Evolutionary conservation across 257 asterid genomes (phyloP).

Genomic region (Solanum chilense): DNA sequence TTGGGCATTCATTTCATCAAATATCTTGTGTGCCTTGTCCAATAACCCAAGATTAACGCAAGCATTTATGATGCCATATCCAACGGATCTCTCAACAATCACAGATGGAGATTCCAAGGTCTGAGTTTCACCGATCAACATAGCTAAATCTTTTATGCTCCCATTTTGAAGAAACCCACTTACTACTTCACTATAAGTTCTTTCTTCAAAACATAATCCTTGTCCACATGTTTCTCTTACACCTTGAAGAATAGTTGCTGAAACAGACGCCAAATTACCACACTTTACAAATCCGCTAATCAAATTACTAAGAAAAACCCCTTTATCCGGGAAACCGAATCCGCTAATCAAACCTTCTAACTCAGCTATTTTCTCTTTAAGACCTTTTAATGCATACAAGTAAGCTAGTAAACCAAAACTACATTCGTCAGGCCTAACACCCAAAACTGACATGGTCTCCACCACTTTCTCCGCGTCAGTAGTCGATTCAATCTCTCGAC

Average conservation of each 20-base stretch:
- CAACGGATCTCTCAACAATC: constrained; percentile 47
- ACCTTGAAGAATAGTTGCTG: constrained; percentile 34
- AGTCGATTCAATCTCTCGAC: constrained; percentile 57
- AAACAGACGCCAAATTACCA: constrained; percentile 45
- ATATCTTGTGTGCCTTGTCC: constrained; percentile 68
- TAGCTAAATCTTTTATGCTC: constrained; percentile 44
- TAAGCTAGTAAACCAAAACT: constrained; percentile 73
- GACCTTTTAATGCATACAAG: constrained; percentile 74
- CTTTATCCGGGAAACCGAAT: constrained; percentile 40
- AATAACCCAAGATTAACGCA: constrained; percentile 50
- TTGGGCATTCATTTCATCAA: constrained; percentile 78
- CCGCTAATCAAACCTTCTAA: constrained; percentile 46
- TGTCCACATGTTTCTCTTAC: constrained; percentile 34
- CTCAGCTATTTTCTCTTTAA: constrained; percentile 45
- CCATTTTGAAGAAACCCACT: constrained; percentile 48
- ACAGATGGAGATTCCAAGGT: constrained; percentile 50
- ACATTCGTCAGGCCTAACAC: constrained; percentile 58
- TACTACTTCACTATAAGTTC: constrained; percentile 52
- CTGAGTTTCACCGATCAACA: constrained; percentile 59
- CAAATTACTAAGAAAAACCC: constrained; percentile 36
- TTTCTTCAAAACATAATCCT: constrained; percentile 23
- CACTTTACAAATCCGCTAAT: constrained; percentile 66
- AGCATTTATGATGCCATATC: constrained; percentile 62
- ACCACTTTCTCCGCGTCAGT: constrained; percentile 63
- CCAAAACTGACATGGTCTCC: constrained; percentile 67